Evolutionary conservation across 306 rosid genomes (phyloP).

Genomic region (Oemleria cerasiformis): DNA sequence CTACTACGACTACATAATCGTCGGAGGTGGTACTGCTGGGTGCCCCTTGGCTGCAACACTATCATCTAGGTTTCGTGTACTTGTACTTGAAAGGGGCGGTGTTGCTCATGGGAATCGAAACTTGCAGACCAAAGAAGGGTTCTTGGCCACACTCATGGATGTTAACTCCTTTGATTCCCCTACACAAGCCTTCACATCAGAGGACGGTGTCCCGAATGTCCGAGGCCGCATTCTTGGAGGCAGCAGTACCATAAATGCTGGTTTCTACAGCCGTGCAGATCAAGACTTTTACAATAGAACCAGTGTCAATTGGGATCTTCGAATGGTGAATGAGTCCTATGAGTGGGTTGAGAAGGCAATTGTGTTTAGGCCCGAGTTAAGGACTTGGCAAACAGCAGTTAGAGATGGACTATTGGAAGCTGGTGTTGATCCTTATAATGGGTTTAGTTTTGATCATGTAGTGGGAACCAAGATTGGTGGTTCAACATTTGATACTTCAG

Average conservation of each 20-base stretch:
- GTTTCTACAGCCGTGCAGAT: conserved; percentile 87
- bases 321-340: conserved; percentile 60
- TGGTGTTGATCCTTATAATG: conserved; percentile 76
- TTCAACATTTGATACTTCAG: conserved; percentile 63
- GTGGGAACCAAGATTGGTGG: conserved; percentile 86
- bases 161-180: conserved; percentile 49
- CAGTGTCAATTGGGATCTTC: conserved; percentile 46
- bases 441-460: conserved; percentile 62
- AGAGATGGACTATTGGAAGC: conserved; percentile 76
- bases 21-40: conserved; percentile 95
- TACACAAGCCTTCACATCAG: conserved; percentile 63
- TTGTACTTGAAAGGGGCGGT: conserved; percentile 78
- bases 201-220: conserved; percentile 86
- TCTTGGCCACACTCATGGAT: conserved; percentile 55
- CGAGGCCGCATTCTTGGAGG: conserved; percentile 95
- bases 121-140: conserved; percentile 77
- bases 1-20: conserved; percentile 80
- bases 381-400: conserved; percentile 76
- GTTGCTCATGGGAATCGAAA: conserved; percentile 32
- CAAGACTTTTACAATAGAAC: conserved; percentile 46
- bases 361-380: conserved; percentile 59
- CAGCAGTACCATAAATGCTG: conserved; percentile 89
- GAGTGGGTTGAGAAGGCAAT: conserved; percentile 76
- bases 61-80: conserved; percentile 49
- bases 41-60: conserved; percentile 88